phyloP scores from a whole-genome alignment of 1,284 basidiomycete species.

The Serendipita sp. region DNA sequence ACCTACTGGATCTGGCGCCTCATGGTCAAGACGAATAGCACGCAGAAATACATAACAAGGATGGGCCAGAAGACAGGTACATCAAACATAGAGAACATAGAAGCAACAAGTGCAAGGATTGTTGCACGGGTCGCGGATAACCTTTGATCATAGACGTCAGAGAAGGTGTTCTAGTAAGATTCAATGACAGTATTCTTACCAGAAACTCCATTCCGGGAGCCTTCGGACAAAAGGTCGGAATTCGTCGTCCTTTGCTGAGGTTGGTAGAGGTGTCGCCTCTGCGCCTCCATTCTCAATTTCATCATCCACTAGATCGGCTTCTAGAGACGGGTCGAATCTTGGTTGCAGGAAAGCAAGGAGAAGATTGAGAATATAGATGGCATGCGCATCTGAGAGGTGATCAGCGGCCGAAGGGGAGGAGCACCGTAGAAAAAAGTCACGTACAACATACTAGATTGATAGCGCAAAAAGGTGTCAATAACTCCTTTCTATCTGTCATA shows the following conservation, averaged over 20 bases:
- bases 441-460: constrained; percentile 45
- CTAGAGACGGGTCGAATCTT: constrained; percentile 90
- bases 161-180: background rate
- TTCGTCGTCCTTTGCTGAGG: constrained; percentile 58
- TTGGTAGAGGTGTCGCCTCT: constrained; percentile 21
- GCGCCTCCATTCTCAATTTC: constrained; percentile 87
- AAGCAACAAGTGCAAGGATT: constrained; percentile 63
- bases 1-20: constrained; percentile 83
- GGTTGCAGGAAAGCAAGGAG: constrained; percentile 82
- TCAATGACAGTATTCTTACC: constrained; percentile 36
- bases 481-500: background rate
- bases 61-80: constrained; percentile 99
- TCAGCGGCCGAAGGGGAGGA: constrained; percentile 8
- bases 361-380: constrained; percentile 86
- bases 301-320: constrained; percentile 84
- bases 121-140: constrained; percentile 85
- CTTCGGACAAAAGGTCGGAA: constrained; percentile 93
- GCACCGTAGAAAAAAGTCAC: constrained; percentile 19
- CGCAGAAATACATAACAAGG: constrained; percentile 83
- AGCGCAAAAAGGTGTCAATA: background rate
- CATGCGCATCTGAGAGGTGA: constrained; percentile 51
- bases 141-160: constrained; percentile 34
- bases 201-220: constrained; percentile 92
- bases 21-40: constrained; percentile 82
- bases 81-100: constrained; percentile 72